Base-by-base conservation (phyloP, 208 protist species). In the Acanthamoeba polyphaga region DNA sequence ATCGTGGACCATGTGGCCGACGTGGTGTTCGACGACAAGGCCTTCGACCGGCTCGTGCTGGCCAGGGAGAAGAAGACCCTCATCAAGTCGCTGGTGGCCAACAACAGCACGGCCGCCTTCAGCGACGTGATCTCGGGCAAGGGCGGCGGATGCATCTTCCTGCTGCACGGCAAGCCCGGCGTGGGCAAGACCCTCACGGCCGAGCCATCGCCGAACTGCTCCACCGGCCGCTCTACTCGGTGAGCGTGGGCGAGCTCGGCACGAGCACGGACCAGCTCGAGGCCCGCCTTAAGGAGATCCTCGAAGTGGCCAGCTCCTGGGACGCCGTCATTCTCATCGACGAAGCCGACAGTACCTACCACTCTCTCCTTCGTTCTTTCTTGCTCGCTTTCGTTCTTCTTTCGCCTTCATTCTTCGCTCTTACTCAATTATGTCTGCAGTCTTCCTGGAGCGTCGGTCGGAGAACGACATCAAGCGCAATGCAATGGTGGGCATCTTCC, bases 151-250 rank as follows among this genome's bases (percentile, higher is more conserved):
- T 58, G 17, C 34, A 90, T 97, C 55, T 97, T 97, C 72, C 95
- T 97, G n/a, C 95, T 97, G 46, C 95, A 97, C 72, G 96, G 96
- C 66, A 46, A 78, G 22, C 96, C 96, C 15, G 96, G 96, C 53
- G 84, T 92, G 27, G 96, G 96, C 60, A 97, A 97, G 94, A 97
- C 96, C n/a, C 95, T 97, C 72, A 96, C 96, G 10, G 96, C 95
- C 9, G 96, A 97, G 94, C 96, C 17, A 89, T 97, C 49, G 95
- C 96, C 7, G 95, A 96, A 87, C 80, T 96, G 32, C 95, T 97
- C 2, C 80, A 96, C 58, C 49, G 92, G 32, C 96, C 96, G n/a
- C 95, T 97, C 15, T 97, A 97, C 95, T 84, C 22, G 13, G 92
- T 97, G 19, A 84, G 38, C 8, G 64, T 97, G 27, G 96, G 95